These are phyloP conservation scores for Sistotremastrum niveocremeum DNA, from an alignment of 768 basidiomycete genomes.

Conservation along the genomic window DNA sequence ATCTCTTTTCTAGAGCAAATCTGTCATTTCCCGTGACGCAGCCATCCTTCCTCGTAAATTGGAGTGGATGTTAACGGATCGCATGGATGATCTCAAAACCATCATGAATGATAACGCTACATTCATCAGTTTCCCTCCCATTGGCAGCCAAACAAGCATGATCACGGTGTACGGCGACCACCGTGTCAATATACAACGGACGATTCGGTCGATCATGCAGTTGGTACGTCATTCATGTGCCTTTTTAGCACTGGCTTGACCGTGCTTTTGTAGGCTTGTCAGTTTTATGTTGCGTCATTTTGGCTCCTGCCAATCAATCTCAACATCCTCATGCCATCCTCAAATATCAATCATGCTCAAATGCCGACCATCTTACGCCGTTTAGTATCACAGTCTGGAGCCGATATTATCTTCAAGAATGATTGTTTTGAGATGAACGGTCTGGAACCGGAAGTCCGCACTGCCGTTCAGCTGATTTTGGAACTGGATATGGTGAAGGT, in stretches of 20 bases:
- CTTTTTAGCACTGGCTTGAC: neutral
- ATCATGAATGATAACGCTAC: conserved; percentile 96
- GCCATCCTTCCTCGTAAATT: conserved; percentile 92
- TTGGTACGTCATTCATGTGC: conserved; percentile 47
- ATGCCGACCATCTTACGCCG: conserved; percentile 77
- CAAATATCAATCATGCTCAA: conserved; percentile 67
- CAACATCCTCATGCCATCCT: conserved; percentile 78
- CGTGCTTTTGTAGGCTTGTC: conserved; percentile 57
- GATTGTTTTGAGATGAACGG: conserved; percentile 98
- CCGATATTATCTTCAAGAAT: conserved; percentile 92
- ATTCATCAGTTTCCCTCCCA: conserved; percentile 84
- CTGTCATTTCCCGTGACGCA: conserved; percentile 83
- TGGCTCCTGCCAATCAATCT: conserved; percentile 92
- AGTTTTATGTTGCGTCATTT: conserved; percentile 93
- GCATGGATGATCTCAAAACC: conserved; percentile 81
- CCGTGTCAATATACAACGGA: conserved; percentile 86
- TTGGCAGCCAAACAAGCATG: conserved; percentile 85
- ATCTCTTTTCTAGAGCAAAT: conserved; percentile 51
- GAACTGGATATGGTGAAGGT: conserved; percentile 91
- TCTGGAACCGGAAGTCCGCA: conserved; percentile 78
- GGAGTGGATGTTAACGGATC: conserved; percentile 97
- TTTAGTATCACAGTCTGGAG: conserved; percentile 75
- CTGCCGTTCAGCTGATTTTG: conserved; percentile 73
- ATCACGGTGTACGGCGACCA: conserved; percentile 92
- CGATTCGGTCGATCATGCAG: conserved; percentile 88